Base-by-base conservation (phyloP, 177 flowering plant species). In the Vitis hybrid region DNA sequence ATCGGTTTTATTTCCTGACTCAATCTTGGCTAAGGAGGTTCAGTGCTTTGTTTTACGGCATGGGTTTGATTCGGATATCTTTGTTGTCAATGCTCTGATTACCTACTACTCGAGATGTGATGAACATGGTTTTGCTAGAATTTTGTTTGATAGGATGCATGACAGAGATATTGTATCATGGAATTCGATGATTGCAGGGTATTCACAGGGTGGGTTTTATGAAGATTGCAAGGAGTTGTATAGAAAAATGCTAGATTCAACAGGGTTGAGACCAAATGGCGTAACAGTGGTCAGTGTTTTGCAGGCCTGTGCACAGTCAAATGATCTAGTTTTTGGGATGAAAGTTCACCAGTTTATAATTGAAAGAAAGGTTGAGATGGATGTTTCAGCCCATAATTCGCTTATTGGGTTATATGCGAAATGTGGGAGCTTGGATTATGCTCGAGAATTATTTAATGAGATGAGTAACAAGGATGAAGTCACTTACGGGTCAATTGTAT, bases 351-450 rank as follows among this genome's bases (percentile, higher is more conserved):
- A 57, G 58, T 83, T 67, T 31, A 64, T 85, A 1, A 53, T 83
- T 59, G 87, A 85, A 51, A 78, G 64, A 38, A 54, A 67, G 55
- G 75, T 89, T 57, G 77, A 87, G 74, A 75, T 87, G 76, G 97
- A 90, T 80, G 6, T 82, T 65, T 65, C 73, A 1, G 62, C 83
- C 59, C 81, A 81, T 62, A 94, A 94, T 75, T 82, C 95, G 1
- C 24, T 92, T 62, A 78, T 94, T 59, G 84, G 84, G 7, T 54
- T 90, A 50, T 94, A 90, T 75, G 91, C 97, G 1, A 91, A 89
- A 80, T 91, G 97, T 76, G 97, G 94, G 31, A 84, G 86, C 76
- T 82, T 92, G 86, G 91, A 85, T 64, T 88, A 82, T 77, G 97
- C 95, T 19, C 82, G 85, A 67, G 82, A 82, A 28, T 74, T 92